Conservation (phyloP, 192 early-diverging fungal species). For the Podila epicladia region DNA sequence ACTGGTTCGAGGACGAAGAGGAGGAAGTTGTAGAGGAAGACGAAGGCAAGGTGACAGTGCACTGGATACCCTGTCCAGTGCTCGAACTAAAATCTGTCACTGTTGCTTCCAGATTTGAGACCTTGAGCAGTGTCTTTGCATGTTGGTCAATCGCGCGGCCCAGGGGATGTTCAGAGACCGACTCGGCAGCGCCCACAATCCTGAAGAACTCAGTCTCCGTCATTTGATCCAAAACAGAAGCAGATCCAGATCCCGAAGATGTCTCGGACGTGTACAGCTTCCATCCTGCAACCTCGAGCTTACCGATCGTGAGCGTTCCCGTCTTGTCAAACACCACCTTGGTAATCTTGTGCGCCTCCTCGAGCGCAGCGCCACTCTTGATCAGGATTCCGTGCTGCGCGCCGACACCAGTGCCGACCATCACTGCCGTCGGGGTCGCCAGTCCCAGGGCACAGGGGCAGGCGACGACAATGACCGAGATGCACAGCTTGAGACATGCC, state of each 20-base stretch:
- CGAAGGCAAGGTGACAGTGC: constrained; percentile 54
- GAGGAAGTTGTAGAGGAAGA: not conserved
- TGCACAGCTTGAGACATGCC: constrained; percentile 87
- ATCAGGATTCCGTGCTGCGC: constrained; percentile 96
- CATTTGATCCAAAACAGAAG: constrained; percentile 14
- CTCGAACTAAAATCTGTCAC: constrained; percentile 71
- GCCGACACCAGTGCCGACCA: constrained; percentile 98
- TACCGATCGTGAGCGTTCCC: constrained; percentile 89
- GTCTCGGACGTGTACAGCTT: constrained; percentile 19
- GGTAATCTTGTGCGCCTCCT: constrained; percentile 81
- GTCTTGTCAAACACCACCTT: constrained; percentile 98
- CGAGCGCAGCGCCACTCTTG: constrained; percentile 92
- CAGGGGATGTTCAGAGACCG: constrained; percentile 89
- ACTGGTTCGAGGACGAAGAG: constrained; percentile 3
- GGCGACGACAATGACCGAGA: constrained; percentile 95
- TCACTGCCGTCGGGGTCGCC: constrained; percentile 96
- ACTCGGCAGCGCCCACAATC: constrained; percentile 83
- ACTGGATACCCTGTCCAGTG: constrained; percentile 76
- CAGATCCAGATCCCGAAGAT: not conserved
- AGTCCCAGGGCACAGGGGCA: constrained; percentile 98
- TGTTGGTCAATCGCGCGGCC: constrained; percentile 78
- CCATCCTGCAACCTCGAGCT: constrained; percentile 69
- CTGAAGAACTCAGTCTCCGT: constrained; percentile 62
- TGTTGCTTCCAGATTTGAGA: constrained; percentile 48
- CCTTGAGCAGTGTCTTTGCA: constrained; percentile 57